Evolutionary conservation across 768 basidiomycete species (phyloP).

Genomic region (Tylopilus sp.): DNA sequence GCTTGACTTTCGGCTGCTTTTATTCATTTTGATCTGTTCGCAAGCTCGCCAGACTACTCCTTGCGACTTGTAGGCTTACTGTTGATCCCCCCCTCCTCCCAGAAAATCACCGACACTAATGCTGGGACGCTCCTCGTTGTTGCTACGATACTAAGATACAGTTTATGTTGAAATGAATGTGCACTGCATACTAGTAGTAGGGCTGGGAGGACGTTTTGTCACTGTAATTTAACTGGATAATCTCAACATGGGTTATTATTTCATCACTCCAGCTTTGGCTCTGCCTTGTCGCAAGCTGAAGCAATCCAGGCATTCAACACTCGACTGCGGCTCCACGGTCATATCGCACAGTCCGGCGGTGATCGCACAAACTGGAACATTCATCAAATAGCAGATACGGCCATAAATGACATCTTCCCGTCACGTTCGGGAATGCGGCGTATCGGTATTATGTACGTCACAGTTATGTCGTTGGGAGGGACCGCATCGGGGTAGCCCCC

Average conservation of each 20-base stretch:
- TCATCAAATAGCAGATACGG: neutral
- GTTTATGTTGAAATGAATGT: conserved; percentile 8
- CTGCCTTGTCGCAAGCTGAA: neutral
- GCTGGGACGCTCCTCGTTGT: neutral
- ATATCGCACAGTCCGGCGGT: conserved; percentile 9
- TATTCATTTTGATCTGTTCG: neutral
- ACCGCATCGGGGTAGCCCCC: neutral
- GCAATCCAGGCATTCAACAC: neutral
- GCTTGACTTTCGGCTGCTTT: neutral
- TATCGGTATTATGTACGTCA: neutral
- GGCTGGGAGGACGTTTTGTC: conserved; percentile 8
- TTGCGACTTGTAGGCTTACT: neutral
- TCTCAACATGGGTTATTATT: neutral
- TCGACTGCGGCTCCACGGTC: conserved; percentile 16
- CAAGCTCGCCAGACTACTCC: neutral
- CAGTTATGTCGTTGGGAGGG: neutral
- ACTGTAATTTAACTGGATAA: neutral
- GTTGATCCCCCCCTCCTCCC: neutral
- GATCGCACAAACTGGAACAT: neutral
- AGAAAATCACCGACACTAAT: conserved; percentile 8
- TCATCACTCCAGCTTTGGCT: neutral
- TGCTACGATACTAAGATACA: conserved; percentile 2
- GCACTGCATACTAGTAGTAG: conserved; percentile 3
- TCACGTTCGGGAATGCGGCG: neutral
- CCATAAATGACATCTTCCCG: neutral